These are phyloP conservation scores for Keithomyces neogunnii DNA, from an alignment of 2,329 filamentous ascomycete genomes.

Conservation along the genomic window DNA sequence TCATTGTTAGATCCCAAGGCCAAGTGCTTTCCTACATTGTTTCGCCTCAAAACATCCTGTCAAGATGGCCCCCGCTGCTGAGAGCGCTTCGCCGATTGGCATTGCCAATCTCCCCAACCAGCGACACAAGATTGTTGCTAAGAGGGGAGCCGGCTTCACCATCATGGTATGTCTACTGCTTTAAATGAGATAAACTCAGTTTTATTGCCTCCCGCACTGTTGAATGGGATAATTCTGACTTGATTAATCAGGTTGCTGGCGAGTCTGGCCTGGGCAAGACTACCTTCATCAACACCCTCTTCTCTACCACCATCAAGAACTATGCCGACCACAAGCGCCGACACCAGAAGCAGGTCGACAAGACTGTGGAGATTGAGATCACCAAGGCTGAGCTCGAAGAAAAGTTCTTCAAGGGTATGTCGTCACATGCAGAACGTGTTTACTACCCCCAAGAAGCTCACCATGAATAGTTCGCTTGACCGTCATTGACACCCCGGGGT, in stretches of 20 bases:
- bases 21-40: not conserved
- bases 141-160: conserved; percentile 94
- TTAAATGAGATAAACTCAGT: not conserved
- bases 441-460: conserved; percentile 10
- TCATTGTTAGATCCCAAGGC: conserved; percentile 2
- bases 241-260: conserved; percentile 69
- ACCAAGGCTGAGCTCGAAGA: conserved; percentile 99
- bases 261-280: conserved; percentile 99
- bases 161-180: conserved; percentile 67
- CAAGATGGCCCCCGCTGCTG: conserved; percentile 50
- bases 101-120: conserved; percentile 69
- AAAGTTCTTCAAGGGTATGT: conserved; percentile 99
- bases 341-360: conserved; percentile 98
- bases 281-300: conserved; percentile 99
- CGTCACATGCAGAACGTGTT: conserved; percentile 4
- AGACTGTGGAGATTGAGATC: conserved; percentile 99
- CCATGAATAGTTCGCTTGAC: conserved; percentile 73
- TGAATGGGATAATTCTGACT: conserved; percentile 2
- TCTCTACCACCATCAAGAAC: conserved; percentile 99
- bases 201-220: not conserved
- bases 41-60: conserved; percentile 11
- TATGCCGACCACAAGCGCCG: conserved; percentile 99
- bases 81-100: conserved; percentile 61
- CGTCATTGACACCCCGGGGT: conserved; percentile 97
- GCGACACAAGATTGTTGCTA: conserved; percentile 66